A percentile compares a stretch with the other conserved stretches of the same genome.
Conservation (phyloP, 768 basidiomycete species). For the Ephemerocybe angulata region DNA sequence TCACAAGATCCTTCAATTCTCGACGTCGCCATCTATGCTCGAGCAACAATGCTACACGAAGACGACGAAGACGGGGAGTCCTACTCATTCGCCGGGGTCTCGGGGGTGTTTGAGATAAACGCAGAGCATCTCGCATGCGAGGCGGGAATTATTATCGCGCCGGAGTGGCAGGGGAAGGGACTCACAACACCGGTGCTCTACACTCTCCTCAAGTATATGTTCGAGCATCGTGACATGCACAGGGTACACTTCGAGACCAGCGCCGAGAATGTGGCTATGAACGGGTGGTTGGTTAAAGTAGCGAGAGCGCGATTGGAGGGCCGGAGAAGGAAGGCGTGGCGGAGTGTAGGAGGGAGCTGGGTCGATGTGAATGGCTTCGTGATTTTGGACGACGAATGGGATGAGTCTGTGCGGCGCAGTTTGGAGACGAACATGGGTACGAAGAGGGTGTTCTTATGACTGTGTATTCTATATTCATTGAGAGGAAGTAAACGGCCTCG, state of each 20-base stretch:
- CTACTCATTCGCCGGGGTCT: constrained; percentile 25
- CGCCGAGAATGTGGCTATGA: constrained; percentile 39
- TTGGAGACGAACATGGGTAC: constrained; percentile 32
- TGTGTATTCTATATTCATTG: no score
- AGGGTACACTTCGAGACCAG: constrained; percentile 39
- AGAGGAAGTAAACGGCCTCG: no score
- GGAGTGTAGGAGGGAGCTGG: constrained; percentile 29
- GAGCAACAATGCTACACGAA: constrained; percentile 2
- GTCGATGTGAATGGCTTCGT: constrained; percentile 40
- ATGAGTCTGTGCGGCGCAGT: constrained; percentile 25
- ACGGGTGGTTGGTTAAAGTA: constrained; percentile 41
- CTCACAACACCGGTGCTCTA: constrained; percentile 43
- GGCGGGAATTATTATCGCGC: constrained; percentile 37
- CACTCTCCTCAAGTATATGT: constrained; percentile 34
- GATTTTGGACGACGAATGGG: constrained; percentile 43
- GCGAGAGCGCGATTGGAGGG: constrained; percentile 37
- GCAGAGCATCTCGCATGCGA: constrained; percentile 33
- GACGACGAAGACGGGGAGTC: constrained; percentile 18
- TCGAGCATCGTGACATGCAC: constrained; percentile 39
- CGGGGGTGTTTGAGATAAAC: constrained; percentile 36
- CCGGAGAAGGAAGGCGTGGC: constrained; percentile 38
- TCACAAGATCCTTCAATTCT: constrained; percentile 27
- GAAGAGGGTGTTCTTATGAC: no score
- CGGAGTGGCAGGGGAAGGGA: constrained; percentile 33
- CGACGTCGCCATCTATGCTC: constrained; percentile 35